Conservation (phyloP, 2,329 filamentous ascomycete genomes). For the Trichoderma sp. region DNA sequence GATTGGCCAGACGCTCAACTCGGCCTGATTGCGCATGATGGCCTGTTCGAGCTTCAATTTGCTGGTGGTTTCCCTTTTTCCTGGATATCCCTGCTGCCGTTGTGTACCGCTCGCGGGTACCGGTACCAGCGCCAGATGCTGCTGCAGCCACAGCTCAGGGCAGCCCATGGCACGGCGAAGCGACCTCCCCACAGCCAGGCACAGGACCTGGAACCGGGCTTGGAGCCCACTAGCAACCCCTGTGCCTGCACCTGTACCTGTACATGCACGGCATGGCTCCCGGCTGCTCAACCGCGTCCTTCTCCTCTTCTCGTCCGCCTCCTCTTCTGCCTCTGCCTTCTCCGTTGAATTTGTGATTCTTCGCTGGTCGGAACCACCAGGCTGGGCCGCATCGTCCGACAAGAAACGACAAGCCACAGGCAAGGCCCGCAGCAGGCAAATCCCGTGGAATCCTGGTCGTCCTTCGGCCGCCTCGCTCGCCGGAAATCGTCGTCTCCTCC, state of each 20-base stretch:
- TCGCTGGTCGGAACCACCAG: slow-evolving; percentile 15
- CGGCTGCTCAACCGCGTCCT: slow-evolving; percentile 11
- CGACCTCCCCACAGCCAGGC: slow-evolving; percentile 8
- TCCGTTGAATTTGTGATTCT: background rate
- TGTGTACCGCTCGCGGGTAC: background rate
- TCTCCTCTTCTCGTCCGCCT: slow-evolving; percentile 15
- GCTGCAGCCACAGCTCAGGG: background rate
- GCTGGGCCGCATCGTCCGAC: slow-evolving; percentile 19
- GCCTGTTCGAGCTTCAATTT: background rate
- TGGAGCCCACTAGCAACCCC: background rate
- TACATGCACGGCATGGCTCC: background rate
- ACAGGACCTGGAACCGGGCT: background rate
- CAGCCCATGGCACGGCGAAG: background rate
- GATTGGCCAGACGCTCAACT: slow-evolving; percentile 2
- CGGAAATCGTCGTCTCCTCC: slow-evolving; percentile 2
- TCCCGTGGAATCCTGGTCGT: background rate
- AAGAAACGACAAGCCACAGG: slow-evolving; percentile 1
- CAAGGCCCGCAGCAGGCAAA: background rate
- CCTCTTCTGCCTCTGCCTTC: slow-evolving; percentile 9
- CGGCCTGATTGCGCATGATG: slow-evolving; percentile 8
- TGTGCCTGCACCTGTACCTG: background rate
- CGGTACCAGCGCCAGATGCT: background rate
- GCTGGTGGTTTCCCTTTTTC: background rate
- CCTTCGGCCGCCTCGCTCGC: slow-evolving; percentile 7
- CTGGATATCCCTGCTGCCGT: background rate